Evolutionary conservation across 805 yeast species (phyloP).

Genomic region (Metschnikowia shivogae): DNA sequence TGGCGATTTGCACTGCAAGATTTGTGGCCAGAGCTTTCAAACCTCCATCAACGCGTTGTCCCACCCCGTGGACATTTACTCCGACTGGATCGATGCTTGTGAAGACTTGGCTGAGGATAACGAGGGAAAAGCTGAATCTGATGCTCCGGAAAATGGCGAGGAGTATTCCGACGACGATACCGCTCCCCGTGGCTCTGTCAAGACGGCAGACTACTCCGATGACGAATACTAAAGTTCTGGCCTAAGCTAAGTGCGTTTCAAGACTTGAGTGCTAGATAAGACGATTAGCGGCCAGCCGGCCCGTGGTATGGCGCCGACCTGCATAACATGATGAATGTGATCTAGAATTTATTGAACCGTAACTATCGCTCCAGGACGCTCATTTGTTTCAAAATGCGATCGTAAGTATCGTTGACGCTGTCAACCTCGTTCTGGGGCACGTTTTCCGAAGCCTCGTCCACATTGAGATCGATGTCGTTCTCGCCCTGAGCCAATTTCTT

Average conservation of each 20-base stretch:
- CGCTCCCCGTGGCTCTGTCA: constrained; percentile 12
- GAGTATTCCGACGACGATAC: constrained; percentile 35
- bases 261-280: background rate
- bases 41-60: constrained; percentile 77
- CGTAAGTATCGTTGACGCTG: background rate
- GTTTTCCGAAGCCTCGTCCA: background rate
- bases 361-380: background rate
- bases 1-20: constrained; percentile 83
- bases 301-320: background rate
- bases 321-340: background rate
- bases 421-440: constrained; percentile 1
- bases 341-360: background rate
- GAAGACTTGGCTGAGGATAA: constrained; percentile 77
- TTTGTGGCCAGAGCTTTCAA: constrained; percentile 92
- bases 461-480: background rate
- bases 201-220: constrained; percentile 24
- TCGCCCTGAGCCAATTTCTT: constrained; percentile 2
- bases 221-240: constrained; percentile 22
- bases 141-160: constrained; percentile 22
- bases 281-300: background rate
- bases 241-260: background rate
- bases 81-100: constrained; percentile 98
- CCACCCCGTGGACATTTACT: constrained; percentile 91
- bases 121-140: constrained; percentile 24
- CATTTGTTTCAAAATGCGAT: constrained; percentile 3